These are phyloP conservation scores for Schrenkiella parvula DNA, from an alignment of 345 rosid genomes.

Conservation along the genomic window DNA sequence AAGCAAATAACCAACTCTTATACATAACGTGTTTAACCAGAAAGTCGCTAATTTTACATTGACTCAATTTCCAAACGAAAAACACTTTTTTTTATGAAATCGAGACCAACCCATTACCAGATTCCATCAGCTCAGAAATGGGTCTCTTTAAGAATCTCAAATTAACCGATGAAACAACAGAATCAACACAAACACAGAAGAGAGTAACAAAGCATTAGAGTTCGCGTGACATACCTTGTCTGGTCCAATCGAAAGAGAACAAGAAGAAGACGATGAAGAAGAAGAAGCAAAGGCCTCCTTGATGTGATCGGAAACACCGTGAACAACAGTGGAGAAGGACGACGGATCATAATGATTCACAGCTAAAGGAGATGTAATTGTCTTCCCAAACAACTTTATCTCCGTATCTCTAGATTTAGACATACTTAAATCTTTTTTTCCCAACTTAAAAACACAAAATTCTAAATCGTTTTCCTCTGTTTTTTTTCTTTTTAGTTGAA, in stretches of 20 bases:
- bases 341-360: slow-evolving; percentile 18
- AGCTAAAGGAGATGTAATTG: background rate
- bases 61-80: background rate
- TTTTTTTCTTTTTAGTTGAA: background rate
- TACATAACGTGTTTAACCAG: background rate
- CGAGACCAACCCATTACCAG: slow-evolving; percentile 4
- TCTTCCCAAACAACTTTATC: slow-evolving; percentile 34
- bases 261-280: slow-evolving; percentile 20
- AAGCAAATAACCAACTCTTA: background rate
- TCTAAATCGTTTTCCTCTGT: background rate
- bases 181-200: background rate
- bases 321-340: slow-evolving; percentile 5
- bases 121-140: background rate
- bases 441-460: background rate
- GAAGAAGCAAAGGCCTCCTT: slow-evolving; percentile 24
- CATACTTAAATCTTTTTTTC: slow-evolving; percentile 9
- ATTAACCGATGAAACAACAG: background rate
- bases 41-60: background rate
- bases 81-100: background rate
- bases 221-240: background rate
- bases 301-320: slow-evolving; percentile 15
- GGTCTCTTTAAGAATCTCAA: background rate
- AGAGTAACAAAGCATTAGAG: background rate
- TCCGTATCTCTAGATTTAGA: slow-evolving; percentile 27
- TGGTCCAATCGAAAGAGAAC: slow-evolving; percentile 1